Base-by-base conservation (phyloP, 768 basidiomycete species). In the Termitomyces heimii region DNA sequence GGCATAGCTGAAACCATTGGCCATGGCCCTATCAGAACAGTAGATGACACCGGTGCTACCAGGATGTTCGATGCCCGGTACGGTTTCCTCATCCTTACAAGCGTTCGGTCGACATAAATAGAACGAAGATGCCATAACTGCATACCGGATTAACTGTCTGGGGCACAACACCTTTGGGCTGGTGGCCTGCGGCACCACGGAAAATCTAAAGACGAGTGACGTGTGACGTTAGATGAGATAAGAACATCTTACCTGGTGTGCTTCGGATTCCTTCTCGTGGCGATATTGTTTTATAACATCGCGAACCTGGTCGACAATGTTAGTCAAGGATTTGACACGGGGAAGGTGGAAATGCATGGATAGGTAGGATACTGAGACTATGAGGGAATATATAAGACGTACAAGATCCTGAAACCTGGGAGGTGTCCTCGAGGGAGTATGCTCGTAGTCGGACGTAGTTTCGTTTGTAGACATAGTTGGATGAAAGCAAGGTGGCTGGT, bases 11-110 rank as follows among this genome's bases (percentile, higher is more conserved):
- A 94, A 97, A 9, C 94, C 94, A 67, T 97, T 96, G 12, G 93
- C 93, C 76, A 93, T 92, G n/a, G 94, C 91, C 57, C 94, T 85
- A 67, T 94, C 91, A 1, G 90, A 92, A 71, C 93, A 94, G 69
- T 95, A 97, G 65, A 95, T 82, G 24, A 81, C 80, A 47, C 79
- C 80, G 32, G 80, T 82, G 65, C 78, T 80, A 45, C 80, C 79
- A 50, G 91, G 91, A 67, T 91, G 90, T 66, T 86, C 81, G 65
- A 92, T 90, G 49, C 91, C 92, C 20, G 92, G 93, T 4, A 95
- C 84, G 1, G 92, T 93, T 73, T 95, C 92, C 64, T 94, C 92
- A 63, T 92, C 88, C 81, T 89, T 57, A 44, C 18, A 49, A 56
- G n/a, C 3, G 20, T 20, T 59, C 26, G 37, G 56, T 60, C 51